Evolutionary conservation across 208 protist species (phyloP), one percentile per base, ranked within the genome.

Genomic region (Trypanosoma boissoni): DNA sequence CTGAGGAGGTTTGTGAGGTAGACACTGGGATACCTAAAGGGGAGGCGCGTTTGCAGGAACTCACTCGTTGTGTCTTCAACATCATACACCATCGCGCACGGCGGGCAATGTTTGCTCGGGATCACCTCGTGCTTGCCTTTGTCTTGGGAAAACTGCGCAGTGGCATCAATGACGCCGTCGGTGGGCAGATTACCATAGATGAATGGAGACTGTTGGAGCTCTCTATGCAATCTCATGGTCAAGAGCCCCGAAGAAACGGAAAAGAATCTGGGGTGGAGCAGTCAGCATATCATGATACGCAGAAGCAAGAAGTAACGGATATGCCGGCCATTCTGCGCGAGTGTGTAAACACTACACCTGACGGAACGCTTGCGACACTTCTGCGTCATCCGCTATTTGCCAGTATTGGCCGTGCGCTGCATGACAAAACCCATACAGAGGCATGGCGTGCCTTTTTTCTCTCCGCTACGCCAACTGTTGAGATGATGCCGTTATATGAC

Each of bases 81-180:
- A 62, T 88, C 7, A 67, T 80, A 20, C 84, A 95, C 77, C 65
- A 76, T 18, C 87, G 92, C 12, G 85, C 88, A 5, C 65, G 81
- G 34, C 85, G 91, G 3, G 89, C 85, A n/a, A 92, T 99, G 72
- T 96, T 99, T 41, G 64, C 97, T 31, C 79, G 91, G 34, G 95
- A 99, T 65, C 82, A 98, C 52, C 64, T 98, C 20, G 72, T 96
- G 14, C 90, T 99, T 62, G 97, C 88, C 6, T 64, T 99, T 16
- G 70, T 88, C 21, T 83, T 99, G 3, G 91, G 94, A 9, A 91
- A 97, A 61, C 83, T 99, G 46, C 80, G 80, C 28, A 88, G 95
- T 76, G 45, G 70, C 14, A 76, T 95, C 61, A 27, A 42, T 16
- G 52, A 59, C 24, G 39, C 29, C 29, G 24, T 83, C 8, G 51